Conservation (phyloP, 192 early-diverging fungal genomes). For the Chytriomyces hyalinus region DNA sequence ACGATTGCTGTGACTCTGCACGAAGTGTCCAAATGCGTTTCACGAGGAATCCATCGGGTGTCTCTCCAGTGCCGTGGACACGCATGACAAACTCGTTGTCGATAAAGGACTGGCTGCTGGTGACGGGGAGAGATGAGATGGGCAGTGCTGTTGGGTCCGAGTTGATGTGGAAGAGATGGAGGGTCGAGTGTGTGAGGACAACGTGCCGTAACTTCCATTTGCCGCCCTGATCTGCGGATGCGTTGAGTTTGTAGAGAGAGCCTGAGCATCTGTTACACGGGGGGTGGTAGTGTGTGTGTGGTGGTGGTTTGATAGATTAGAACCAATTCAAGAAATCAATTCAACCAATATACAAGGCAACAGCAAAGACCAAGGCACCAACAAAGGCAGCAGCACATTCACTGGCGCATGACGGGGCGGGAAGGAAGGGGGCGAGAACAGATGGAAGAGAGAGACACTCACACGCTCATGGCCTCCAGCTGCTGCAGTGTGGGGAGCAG, state of each 20-base stretch:
- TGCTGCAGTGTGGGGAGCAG: too few relatives aligned
- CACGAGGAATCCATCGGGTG: background rate
- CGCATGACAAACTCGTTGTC: background rate
- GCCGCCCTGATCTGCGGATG: background rate
- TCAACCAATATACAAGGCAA: too few relatives aligned
- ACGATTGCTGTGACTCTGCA: too few relatives aligned
- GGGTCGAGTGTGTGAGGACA: conserved; percentile 1
- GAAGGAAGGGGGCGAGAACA: too few relatives aligned
- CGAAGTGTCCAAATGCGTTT: background rate
- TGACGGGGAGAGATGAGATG: conserved; percentile 5
- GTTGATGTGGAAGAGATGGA: conserved; percentile 5
- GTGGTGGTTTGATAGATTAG: background rate
- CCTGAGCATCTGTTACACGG: background rate
- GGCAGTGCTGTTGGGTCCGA: background rate
- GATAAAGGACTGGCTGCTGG: background rate
- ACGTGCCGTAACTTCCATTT: background rate
- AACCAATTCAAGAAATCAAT: too few relatives aligned
- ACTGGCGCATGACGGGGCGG: too few relatives aligned
- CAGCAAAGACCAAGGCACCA: too few relatives aligned
- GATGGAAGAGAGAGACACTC: too few relatives aligned
- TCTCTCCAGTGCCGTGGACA: background rate
- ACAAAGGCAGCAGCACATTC: too few relatives aligned
- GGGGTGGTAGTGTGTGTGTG: background rate
- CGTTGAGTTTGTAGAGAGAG: conserved; percentile 14
- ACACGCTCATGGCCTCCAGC: too few relatives aligned